These are phyloP conservation scores for Solanum dulcamara DNA, from an alignment of 257 asterid genomes.

Conservation along the genomic window DNA sequence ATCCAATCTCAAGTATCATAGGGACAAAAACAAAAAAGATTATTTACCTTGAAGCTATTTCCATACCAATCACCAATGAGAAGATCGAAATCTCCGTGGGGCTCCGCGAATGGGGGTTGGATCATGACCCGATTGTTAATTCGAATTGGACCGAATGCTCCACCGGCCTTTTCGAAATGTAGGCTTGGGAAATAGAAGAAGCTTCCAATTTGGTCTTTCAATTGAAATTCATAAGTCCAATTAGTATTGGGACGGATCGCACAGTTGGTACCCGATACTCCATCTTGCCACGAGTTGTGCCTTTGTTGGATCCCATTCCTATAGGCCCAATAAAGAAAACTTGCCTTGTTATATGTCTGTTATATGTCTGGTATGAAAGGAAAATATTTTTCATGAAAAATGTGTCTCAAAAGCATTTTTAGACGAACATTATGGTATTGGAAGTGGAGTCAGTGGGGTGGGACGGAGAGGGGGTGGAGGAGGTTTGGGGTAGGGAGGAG, in stretches of 20 bases:
- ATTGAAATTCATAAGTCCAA: slow-evolving; percentile 42
- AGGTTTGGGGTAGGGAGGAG: background rate
- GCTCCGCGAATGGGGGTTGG: slow-evolving; percentile 23
- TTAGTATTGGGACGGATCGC: slow-evolving; percentile 33
- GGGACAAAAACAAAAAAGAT: no score
- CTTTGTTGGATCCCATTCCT: slow-evolving; percentile 56
- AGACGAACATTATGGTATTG: background rate
- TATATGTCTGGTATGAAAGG: background rate
- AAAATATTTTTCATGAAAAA: no score
- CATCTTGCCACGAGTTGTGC: slow-evolving; percentile 54
- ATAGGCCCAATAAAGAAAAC: background rate
- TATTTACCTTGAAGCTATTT: slow-evolving; percentile 32
- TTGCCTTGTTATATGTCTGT: background rate
- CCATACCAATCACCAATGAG: slow-evolving; percentile 70
- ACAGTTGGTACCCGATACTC: slow-evolving; percentile 48
- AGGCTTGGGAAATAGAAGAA: slow-evolving; percentile 39
- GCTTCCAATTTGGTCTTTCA: slow-evolving; percentile 54
- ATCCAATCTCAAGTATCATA: no score
- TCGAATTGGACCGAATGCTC: slow-evolving; percentile 45
- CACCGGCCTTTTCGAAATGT: slow-evolving; percentile 37
- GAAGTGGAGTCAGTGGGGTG: background rate
- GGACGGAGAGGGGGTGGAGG: background rate
- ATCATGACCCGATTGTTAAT: slow-evolving; percentile 19
- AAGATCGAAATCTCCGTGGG: slow-evolving; percentile 35
- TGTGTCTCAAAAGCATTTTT: background rate